Evolutionary conservation across 768 basidiomycete genomes (phyloP), one percentile per base, ranked within the genome.

Genomic region (Boletus rex-veris): DNA sequence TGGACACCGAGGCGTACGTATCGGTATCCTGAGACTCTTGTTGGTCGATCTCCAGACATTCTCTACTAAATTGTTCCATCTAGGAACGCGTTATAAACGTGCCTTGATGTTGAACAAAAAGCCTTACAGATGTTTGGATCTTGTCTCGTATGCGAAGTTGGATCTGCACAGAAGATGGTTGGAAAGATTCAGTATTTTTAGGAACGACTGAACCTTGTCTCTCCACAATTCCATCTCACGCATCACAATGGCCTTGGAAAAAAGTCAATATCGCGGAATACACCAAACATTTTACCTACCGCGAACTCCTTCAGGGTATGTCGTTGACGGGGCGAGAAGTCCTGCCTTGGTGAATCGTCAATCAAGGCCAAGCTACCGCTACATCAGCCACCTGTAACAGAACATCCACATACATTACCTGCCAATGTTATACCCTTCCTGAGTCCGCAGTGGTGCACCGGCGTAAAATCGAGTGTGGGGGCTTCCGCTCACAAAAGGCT

Each of bases 31-130:
- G 55, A 16, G 68, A 58, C 11, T 76, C 72, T 45, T 75, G 65
- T 50, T 77, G 69, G 68, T 96, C 92, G 58, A 94, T 89, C 67
- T 96, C 94, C 24, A 98, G 80, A 63, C 92, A 95, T 69, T 98
- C 94, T 19, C 95, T 83, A 48, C 90, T 95, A 66, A 98, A 97
- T 59, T 90, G 83, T 67, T 98, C 94, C 94, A 98, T 96, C 83
- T 90, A 60, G 12, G 37, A 55, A 18, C 26, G 19, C 35, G 39
- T 48, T 35, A 52, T 11, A 35, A 50, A 18, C 28, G 8, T 38
- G 37, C 33, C n/a, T 16, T 30, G 8, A 37, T 28, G 41, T 42
- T 30, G 51, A 16, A 43, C 28, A 24, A 56, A 43, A 44, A 8
- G 45, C 31, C 85, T 62, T 64, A 85, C 90, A 41, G 95, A 96